Evolutionary conservation across 2,329 filamentous ascomycete genomes (phyloP).

Genomic region (Botrytis deweyae): DNA sequence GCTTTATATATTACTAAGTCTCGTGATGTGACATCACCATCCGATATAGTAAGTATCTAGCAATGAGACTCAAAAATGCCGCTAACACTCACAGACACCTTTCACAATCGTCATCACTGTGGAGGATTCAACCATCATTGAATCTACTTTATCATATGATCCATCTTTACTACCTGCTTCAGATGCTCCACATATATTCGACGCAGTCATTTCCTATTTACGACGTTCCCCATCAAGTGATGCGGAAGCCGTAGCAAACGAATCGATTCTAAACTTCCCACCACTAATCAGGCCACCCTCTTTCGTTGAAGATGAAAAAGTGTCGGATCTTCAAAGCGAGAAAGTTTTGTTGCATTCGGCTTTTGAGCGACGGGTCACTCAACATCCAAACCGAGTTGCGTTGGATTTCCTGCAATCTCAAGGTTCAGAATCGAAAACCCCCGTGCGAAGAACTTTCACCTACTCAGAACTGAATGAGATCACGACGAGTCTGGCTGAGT

Average conservation of each 20-base stretch:
- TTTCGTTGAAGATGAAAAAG: background rate
- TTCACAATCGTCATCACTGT: background rate
- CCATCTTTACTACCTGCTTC: background rate
- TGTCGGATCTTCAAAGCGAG: background rate
- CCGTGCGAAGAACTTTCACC: slow-evolving; percentile 1
- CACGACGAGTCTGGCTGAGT: background rate
- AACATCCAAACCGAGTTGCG: slow-evolving; percentile 11
- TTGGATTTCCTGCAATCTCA: slow-evolving; percentile 13
- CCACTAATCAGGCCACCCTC: slow-evolving; percentile 2
- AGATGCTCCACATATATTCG: slow-evolving; percentile 11
- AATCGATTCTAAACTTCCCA: slow-evolving; percentile 6
- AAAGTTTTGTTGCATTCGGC: background rate
- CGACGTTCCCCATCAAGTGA: slow-evolving; percentile 8
- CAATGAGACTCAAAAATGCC: background rate
- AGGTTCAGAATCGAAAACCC: background rate
- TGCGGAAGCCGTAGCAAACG: background rate
- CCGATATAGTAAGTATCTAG: background rate
- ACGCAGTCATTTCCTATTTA: background rate
- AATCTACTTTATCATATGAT: background rate
- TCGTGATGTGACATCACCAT: background rate
- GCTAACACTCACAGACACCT: background rate
- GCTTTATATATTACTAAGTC: background rate
- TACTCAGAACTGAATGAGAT: slow-evolving; percentile 8
- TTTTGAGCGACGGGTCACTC: slow-evolving; percentile 6
- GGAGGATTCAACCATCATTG: background rate